These are phyloP conservation scores for Tetraselmis striata DNA, from an alignment of 139 green algal genomes.

Conservation along the genomic window DNA sequence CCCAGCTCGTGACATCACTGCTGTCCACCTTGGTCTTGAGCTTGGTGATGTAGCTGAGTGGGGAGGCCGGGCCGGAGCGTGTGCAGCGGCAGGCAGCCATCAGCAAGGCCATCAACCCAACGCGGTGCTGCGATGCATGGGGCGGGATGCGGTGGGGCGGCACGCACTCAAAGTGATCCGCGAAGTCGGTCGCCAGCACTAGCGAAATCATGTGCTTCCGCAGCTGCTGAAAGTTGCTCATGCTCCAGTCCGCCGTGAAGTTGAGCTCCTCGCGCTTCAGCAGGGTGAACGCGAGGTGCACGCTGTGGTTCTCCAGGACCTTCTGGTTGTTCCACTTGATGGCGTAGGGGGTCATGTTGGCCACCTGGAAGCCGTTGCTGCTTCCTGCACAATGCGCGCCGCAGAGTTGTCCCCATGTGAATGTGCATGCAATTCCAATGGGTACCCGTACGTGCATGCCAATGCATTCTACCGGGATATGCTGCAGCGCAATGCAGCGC, in stretches of 20 bases:
- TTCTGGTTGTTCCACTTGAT: neutral
- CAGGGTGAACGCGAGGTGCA: neutral
- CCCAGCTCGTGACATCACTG: neutral
- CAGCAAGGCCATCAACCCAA: no score
- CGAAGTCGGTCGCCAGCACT: constrained; percentile 7
- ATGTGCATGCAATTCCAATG: no score
- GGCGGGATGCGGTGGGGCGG: neutral
- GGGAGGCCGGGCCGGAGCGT: no score
- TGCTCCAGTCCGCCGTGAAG: neutral
- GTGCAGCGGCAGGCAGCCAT: no score
- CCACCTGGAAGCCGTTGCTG: constrained; percentile 2
- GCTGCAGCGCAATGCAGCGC: no score
- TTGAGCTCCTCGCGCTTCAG: neutral
- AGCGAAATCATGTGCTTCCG: neutral
- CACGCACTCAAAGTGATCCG: constrained; percentile 4
- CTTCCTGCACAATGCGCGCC: no score
- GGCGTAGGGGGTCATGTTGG: neutral
- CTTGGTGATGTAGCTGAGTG: neutral
- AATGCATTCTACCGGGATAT: no score
- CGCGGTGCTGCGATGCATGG: neutral
- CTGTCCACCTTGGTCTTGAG: neutral
- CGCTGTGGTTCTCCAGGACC: constrained; percentile 8
- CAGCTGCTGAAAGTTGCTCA: neutral
- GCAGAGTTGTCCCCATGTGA: no score
- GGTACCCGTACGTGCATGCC: no score